Base-by-base conservation (phyloP, 768 basidiomycete genomes). In the Scleroderma bovista region DNA sequence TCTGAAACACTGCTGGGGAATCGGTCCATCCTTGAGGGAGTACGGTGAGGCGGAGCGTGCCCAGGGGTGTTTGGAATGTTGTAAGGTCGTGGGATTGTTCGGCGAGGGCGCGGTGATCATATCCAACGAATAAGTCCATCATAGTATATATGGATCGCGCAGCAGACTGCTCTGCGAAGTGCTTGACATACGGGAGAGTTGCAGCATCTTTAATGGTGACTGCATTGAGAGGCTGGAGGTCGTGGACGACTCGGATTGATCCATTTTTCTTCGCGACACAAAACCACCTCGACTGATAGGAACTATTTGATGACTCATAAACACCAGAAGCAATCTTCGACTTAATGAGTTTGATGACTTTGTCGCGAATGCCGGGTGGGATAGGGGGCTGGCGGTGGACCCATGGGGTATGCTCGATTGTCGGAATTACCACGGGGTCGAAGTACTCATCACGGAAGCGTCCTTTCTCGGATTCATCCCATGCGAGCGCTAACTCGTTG, bases 11-110 rank as follows among this genome's bases (percentile, higher is more conserved):
- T 0, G 62, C 62, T 0, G 67, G 62, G 1, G 70, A 72, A 32
- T 74, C 73, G 0, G 72, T 74, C 47, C 58, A 74, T 0, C 74
- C 75, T 69, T 71, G 72, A 0, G 74, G 75, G 0, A 75, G 47
- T 0, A 59, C 55, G 4, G 62, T 61, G 1, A 74, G 60, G 0
- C 65, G 5, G n/a, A 36, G n/a, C n/a, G 12, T 36, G 12, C 34
- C n/a, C 4, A 6, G n/a, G n/a, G 34, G 12, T 13, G 34, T 36
- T 36, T 36, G 34, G 13, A 36, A 36, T 36, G 34, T 36, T 36
- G 34, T 36, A n/a, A 36, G 34, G n/a, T 36, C 12, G 5, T n/a
- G n/a, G 34, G 34, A 36, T n/a, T 36, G 13, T n/a, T 36, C 34
- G 5, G 12, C 33, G 0, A 47, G 20, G 0, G 40, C 22, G 0